Base-by-base conservation (phyloP, 2,329 filamentous ascomycete genomes). In the Thermothelomyces thermophilus region DNA sequence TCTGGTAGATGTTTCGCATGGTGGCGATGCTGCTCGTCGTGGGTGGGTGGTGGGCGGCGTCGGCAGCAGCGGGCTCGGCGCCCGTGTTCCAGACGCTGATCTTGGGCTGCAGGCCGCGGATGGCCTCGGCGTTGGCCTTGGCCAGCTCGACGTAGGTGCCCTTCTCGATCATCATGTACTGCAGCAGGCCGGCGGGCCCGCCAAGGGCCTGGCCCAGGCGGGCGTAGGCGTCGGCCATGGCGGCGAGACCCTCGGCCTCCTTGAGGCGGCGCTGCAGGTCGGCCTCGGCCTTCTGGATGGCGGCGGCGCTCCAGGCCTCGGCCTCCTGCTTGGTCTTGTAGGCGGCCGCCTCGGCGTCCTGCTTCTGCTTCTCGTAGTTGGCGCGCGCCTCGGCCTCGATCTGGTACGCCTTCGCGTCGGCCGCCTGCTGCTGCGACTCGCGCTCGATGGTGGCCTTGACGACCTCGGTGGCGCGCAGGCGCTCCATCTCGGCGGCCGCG, bases 81-180 rank as follows among this genome's bases (percentile, higher is more conserved):
- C 86, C 86, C 8, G 88, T 94, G 64, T 88, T 93, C 89, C 88
- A 95, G 22, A 91, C 82, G 55, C 83, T 90, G 70, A 94, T 93
- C 83, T 94, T 94, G 57, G 89, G 89, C 66, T 90, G 79, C 58
- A 94, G 70, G 22, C 88, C 88, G 45, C 80, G 75, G 63, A 94
- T 80, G 28, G 87, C 88, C 28, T 75, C 66, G 41, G 85, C 87
- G 60, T 94, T 94, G 43, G 86, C 87, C 60, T 84, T 76, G 51
- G 88, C 88, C 43, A 94, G 77, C 59, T 83, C 77, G 63, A 87
- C 79, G 66, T 88, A 91, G 0, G 84, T 87, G 59, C 84, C 84
- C 66, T 84, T 84, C 70, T 90, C 84, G 63, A 95, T 82, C 89
- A 94, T 94, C 69, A 91, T 77, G 73, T 86, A 91, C 66, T 90